phyloP scores from a whole-genome alignment of 1,284 basidiomycete genomes.

The Coniferiporia weirii region DNA sequence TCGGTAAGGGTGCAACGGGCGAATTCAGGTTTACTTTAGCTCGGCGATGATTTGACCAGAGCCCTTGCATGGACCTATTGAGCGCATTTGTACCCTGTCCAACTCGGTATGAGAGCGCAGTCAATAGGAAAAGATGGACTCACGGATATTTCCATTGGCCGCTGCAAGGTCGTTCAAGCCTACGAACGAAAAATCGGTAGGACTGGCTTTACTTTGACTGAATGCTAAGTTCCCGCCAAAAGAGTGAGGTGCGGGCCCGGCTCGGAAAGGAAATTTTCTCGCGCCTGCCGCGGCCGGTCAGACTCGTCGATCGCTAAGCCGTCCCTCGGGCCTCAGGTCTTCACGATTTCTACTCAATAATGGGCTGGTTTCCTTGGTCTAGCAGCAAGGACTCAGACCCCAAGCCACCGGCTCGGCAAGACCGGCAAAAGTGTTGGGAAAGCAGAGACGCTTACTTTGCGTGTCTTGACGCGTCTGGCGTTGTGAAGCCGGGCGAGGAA shows the following conservation, averaged over 20 bases:
- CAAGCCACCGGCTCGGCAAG: slow-evolving; percentile 34
- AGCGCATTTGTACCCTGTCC: slow-evolving; percentile 59
- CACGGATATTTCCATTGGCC: slow-evolving; percentile 21
- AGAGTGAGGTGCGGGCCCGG: no score
- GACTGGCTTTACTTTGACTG: no score
- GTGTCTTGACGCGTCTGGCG: slow-evolving; percentile 60
- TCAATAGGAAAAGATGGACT: slow-evolving; percentile 10
- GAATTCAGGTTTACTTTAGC: slow-evolving; percentile 64
- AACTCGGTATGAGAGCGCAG: not conserved
- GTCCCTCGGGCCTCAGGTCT: no score
- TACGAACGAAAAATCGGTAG: no score
- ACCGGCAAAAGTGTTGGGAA: slow-evolving; percentile 73
- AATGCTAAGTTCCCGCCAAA: no score
- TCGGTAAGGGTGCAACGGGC: slow-evolving; percentile 21
- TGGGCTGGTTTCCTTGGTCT: slow-evolving; percentile 15
- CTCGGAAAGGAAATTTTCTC: not conserved
- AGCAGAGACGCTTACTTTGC: slow-evolving; percentile 69
- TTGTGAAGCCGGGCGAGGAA: slow-evolving; percentile 67
- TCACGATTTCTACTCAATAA: not conserved
- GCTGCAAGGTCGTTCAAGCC: no score
- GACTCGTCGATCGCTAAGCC: not conserved
- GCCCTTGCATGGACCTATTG: slow-evolving; percentile 71
- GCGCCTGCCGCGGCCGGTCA: not conserved
- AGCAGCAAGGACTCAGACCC: slow-evolving; percentile 6
- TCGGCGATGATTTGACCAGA: slow-evolving; percentile 63